Base-by-base conservation (phyloP, 2,329 filamentous ascomycete genomes). In the Xylariomycetidae sp. region DNA sequence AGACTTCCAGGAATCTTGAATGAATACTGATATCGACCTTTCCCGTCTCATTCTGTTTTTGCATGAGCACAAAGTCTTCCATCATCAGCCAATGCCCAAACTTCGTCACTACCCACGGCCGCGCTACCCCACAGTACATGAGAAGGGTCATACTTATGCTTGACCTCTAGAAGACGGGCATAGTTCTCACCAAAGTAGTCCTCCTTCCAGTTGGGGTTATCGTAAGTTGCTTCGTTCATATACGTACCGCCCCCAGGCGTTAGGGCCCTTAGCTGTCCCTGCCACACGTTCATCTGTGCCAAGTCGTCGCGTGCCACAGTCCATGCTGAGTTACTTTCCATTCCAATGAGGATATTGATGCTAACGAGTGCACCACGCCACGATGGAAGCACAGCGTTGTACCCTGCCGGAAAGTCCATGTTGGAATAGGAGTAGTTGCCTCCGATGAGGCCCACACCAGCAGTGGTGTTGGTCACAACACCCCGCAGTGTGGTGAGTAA, bases 141-240 rank as follows among this genome's bases (percentile, higher is more conserved):
- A 5, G 30, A 16, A 8, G 57, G 44, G 18, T 30, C 28, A n/a
- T 30, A 30, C 18, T 30, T 30, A 7, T 5, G 6, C 16, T 30
- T 30, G 6, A 30, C 20, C 4, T 18, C 15, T 4, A 20, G 16
- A n/a, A 30, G 28, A 5, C 28, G 11, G 18, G 18, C 28, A 16
- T 34, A 34, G 25, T 34, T 34, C 5, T 4, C 9, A n/a, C 32
- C 25, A 15, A 16, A 34, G 25, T 34, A 34, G 26, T 34, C 32
- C 9, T 6, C 14, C 25, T 34, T 34, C 32, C 32, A 34, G 12
- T 28, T 11, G 6, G 25, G 7, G 16, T 34, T 34, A 18, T 34
- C 32, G 11, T 14, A 34, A 7, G 32, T 34, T 9, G 23, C 32
- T 25, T 34, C 32, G 17, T 34, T 34, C 9, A 28, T 27, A 25